phyloP scores from a whole-genome alignment of 306 rosid species.

The Oxytropis ochrocephala region DNA sequence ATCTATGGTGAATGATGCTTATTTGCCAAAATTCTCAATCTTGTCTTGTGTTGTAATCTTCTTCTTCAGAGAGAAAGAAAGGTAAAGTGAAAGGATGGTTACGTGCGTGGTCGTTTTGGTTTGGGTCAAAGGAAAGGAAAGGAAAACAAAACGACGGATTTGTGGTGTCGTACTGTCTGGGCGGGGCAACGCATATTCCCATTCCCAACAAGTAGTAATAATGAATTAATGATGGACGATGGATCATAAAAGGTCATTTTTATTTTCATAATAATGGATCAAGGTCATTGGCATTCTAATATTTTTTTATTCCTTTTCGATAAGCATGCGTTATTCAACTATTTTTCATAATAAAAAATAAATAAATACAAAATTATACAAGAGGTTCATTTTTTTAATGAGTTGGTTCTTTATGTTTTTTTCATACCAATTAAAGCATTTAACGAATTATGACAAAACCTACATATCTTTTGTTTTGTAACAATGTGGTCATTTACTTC shows the following conservation, averaged over 20 bases:
- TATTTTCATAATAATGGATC: too few species aligned
- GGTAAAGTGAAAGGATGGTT: background rate
- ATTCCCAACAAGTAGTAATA: background rate
- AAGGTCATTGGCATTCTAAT: background rate
- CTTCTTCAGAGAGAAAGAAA: background rate
- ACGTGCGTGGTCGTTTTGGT: slow-evolving; percentile 6
- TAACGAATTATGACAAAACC: too few species aligned
- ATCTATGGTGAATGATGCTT: background rate
- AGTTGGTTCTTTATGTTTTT: too few species aligned
- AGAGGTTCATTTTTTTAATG: too few species aligned
- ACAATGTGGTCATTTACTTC: too few species aligned
- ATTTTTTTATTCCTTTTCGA: background rate
- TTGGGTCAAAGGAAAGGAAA: background rate
- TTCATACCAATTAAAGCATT: too few species aligned
- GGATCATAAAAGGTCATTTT: too few species aligned
- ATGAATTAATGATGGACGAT: too few species aligned
- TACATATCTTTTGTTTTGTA: too few species aligned
- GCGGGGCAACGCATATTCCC: too few species aligned
- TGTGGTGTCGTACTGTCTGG: background rate
- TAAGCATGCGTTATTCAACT: background rate
- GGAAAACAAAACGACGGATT: background rate
- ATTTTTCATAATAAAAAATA: too few species aligned
- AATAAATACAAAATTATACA: too few species aligned
- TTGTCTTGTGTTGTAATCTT: background rate
- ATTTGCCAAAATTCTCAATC: background rate